Conservation (phyloP, 2,329 filamentous ascomycete genomes). For the Neoscytalidium dimidiatum region DNA sequence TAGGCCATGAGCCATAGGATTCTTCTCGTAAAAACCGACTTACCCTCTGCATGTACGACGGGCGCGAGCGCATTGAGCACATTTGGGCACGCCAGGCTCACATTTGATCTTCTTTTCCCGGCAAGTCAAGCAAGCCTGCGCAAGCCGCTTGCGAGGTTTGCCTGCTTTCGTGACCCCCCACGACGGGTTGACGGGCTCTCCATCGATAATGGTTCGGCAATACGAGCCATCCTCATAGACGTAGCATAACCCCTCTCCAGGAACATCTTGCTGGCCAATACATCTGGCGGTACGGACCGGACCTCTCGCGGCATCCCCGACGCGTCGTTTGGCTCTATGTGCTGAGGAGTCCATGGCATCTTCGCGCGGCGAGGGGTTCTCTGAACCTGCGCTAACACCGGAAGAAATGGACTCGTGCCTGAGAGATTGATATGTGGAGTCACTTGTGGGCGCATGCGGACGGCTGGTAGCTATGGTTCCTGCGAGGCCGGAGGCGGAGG, state of each 20-base stretch:
- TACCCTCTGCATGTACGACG: conserved; percentile 76
- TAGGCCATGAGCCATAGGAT: no score
- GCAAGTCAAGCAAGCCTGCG: conserved; percentile 90
- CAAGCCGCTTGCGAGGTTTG: conserved; percentile 86
- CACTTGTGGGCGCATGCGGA: conserved; percentile 26
- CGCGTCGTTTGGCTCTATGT: conserved; percentile 32
- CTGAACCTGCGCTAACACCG: conserved; percentile 26
- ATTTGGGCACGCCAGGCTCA: conserved; percentile 83
- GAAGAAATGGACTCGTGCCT: conserved; percentile 30
- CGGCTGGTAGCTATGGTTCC: conserved; percentile 19
- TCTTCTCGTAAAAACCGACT: conserved; percentile 26
- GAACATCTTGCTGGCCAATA: conserved; percentile 57
- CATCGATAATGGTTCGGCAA: conserved; percentile 81
- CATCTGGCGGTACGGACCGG: conserved; percentile 36
- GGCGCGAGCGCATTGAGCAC: conserved; percentile 90
- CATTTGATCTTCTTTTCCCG: conserved; percentile 98
- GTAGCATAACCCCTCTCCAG: conserved; percentile 79
- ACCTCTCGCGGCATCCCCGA: conserved; percentile 35
- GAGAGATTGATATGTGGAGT: conserved; percentile 26
- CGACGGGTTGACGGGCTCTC: conserved; percentile 82
- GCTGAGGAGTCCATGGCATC: conserved; percentile 33
- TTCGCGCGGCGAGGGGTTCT: conserved; percentile 29
- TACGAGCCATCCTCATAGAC: conserved; percentile 84
- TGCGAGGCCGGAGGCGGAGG: conserved; percentile 23
- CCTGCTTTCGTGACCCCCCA: conserved; percentile 95